Percentiles rank a stretch among this genome's conserved stretches.
Conservation (phyloP, 2,329 filamentous ascomycete species). For the Lomentospora prolificans region DNA sequence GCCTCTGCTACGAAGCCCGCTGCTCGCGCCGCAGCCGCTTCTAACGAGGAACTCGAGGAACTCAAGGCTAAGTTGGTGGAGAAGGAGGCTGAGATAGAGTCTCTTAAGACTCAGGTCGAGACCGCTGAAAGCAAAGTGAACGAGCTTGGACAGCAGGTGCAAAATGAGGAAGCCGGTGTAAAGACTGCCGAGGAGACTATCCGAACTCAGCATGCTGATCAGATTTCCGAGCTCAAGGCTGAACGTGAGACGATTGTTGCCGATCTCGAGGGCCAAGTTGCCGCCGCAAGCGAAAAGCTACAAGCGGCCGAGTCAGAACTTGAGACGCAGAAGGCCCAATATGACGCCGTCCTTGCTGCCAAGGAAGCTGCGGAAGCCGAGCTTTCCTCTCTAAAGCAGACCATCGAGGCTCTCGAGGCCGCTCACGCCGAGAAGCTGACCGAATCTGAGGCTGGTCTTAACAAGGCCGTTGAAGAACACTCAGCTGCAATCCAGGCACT, state of each 20-base stretch:
- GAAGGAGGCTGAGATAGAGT: slow-evolving; percentile 47
- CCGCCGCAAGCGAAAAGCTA: slow-evolving; percentile 40
- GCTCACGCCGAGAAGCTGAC: slow-evolving; percentile 24
- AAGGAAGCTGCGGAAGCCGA: slow-evolving; percentile 40
- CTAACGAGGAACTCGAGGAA: slow-evolving; percentile 45
- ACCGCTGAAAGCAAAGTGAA: slow-evolving; percentile 45
- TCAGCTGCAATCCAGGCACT: slow-evolving; percentile 33
- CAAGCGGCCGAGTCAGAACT: slow-evolving; percentile 40
- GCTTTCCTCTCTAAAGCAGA: slow-evolving; percentile 36
- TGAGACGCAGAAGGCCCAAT: slow-evolving; percentile 37
- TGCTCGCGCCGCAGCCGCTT: slow-evolving; percentile 26
- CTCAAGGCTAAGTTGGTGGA: slow-evolving; percentile 49
- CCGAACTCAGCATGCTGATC: slow-evolving; percentile 29
- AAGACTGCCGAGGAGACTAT: slow-evolving; percentile 30
- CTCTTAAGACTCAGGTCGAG: slow-evolving; percentile 46
- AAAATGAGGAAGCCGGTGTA: slow-evolving; percentile 26
- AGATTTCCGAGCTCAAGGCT: slow-evolving; percentile 37
- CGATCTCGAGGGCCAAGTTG: slow-evolving; percentile 34
- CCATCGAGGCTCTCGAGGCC: slow-evolving; percentile 33
- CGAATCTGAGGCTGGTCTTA: slow-evolving; percentile 22
- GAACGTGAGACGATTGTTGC: slow-evolving; percentile 40
- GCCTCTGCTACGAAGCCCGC: slow-evolving; percentile 11
- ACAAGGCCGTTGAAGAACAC: slow-evolving; percentile 36
- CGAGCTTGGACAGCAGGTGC: slow-evolving; percentile 42
- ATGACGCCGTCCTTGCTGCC: slow-evolving; percentile 35